phyloP scores from a whole-genome alignment of 441 rosid genomes.

The Flueggea neowawraea region DNA sequence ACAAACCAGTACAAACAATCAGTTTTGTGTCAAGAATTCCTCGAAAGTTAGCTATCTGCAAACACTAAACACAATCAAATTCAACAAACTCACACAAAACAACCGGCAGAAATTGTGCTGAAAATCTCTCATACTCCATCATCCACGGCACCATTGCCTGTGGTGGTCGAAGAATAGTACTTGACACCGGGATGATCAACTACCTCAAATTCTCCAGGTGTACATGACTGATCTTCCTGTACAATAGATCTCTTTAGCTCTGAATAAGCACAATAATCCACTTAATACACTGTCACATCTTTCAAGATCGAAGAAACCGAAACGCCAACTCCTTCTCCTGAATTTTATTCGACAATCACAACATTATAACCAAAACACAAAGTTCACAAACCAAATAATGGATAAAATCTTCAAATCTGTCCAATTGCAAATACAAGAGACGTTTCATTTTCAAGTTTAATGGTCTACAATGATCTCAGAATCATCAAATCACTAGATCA shows the following conservation, averaged over 20 bases:
- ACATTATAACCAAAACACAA: too few relatives aligned
- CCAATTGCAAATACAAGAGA: too few relatives aligned
- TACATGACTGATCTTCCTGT: conserved; percentile 21
- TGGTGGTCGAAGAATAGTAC: conserved; percentile 13
- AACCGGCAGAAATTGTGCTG: too few relatives aligned
- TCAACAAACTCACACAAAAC: too few relatives aligned
- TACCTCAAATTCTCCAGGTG: conserved; percentile 47
- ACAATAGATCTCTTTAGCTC: conserved; percentile 44
- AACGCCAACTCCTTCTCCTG: conserved; percentile 90
- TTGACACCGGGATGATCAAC: conserved; percentile 33
- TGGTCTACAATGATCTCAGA: not conserved
- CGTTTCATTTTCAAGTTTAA: too few relatives aligned
- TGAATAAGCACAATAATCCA: conserved; percentile 66
- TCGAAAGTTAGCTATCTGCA: too few relatives aligned
- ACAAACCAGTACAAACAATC: too few relatives aligned
- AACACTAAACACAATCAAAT: too few relatives aligned
- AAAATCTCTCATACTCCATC: conserved; percentile 2
- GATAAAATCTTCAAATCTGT: too few relatives aligned
- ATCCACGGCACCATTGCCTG: conserved; percentile 2
- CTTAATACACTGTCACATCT: conserved; percentile 43
- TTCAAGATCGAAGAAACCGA: conserved; percentile 50
- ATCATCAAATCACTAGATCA: not conserved
- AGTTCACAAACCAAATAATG: too few relatives aligned
- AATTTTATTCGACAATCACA: conserved; percentile 3
- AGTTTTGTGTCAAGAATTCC: too few relatives aligned